phyloP scores from a whole-genome alignment of 768 basidiomycete genomes.

The Rhizopogon vulgaris region DNA sequence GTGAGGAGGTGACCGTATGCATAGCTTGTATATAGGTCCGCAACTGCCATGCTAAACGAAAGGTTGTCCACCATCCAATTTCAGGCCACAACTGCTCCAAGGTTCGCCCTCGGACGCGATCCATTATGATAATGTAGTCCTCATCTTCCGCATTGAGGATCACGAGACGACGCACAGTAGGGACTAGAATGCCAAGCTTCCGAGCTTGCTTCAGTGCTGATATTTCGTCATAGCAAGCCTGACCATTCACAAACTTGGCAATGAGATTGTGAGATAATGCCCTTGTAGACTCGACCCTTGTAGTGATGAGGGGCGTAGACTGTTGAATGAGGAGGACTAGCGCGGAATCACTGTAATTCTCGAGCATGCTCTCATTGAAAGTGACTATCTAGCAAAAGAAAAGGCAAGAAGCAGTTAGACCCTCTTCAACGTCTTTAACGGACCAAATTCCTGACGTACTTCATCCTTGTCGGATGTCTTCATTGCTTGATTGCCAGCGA shows the following conservation, averaged over 20 bases:
- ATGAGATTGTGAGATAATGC: neutral
- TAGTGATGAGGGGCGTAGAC: neutral
- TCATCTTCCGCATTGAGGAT: neutral
- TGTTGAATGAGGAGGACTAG: no score
- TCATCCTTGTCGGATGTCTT: neutral
- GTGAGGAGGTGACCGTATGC: no score
- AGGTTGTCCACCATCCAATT: slow-evolving; percentile 1
- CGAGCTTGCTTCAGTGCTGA: neutral
- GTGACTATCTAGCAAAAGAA: neutral
- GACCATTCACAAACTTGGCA: neutral
- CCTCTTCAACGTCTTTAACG: neutral
- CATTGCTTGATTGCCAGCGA: neutral
- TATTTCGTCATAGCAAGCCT: neutral
- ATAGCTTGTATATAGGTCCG: no score
- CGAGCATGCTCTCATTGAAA: neutral
- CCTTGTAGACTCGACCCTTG: neutral
- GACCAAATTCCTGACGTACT: neutral
- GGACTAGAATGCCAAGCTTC: slow-evolving; percentile 1
- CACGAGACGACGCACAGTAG: slow-evolving; percentile 1
- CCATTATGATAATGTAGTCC: slow-evolving; percentile 1
- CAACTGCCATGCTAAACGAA: neutral
- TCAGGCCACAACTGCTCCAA: slow-evolving; percentile 1
- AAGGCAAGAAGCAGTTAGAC: neutral
- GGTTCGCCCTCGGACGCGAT: slow-evolving; percentile 4
- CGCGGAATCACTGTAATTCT: no score